These are phyloP conservation scores for Colletotrichum destructivum DNA, from an alignment of 2,329 filamentous ascomycete species.

Conservation along the genomic window DNA sequence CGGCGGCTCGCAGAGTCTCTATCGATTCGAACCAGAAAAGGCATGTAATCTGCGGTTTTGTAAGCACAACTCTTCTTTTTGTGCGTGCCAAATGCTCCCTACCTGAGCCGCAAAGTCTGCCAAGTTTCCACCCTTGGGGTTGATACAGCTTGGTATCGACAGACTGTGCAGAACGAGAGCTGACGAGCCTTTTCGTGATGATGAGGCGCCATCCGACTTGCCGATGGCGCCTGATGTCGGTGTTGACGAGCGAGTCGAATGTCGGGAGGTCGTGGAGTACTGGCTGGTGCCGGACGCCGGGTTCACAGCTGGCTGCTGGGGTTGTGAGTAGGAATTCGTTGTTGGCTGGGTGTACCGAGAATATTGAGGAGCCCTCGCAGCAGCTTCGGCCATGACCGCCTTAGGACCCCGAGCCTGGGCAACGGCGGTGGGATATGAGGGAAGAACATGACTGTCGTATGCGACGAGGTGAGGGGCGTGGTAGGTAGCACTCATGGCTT, in stretches of 20 bases:
- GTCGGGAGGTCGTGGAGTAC: conserved; percentile 49
- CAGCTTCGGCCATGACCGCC: conserved; percentile 51
- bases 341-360: conserved; percentile 49
- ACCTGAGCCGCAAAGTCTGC: conserved; percentile 89
- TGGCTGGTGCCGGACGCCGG: conserved; percentile 41
- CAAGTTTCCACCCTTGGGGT: conserved; percentile 80
- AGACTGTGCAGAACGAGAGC: conserved; percentile 72
- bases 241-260: conserved; percentile 56
- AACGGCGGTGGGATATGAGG: conserved; percentile 55
- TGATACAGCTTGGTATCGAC: conserved; percentile 83
- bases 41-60: conserved; percentile 81
- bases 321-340: conserved; percentile 41
- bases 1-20: conserved; percentile 82
- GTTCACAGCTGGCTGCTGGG: conserved; percentile 24
- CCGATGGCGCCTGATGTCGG: conserved; percentile 52
- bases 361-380: conserved; percentile 49
- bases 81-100: conserved; percentile 48
- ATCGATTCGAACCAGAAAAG: conserved; percentile 98
- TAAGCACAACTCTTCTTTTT: conserved; percentile 30
- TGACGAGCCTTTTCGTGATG: conserved; percentile 57
- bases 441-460: conserved; percentile 63
- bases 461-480: conserved; percentile 61
- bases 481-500: conserved; percentile 69
- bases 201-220: conserved; percentile 51
- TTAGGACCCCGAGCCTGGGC: conserved; percentile 53